These are phyloP conservation scores for Boletellus deceptivus DNA, from an alignment of 1,284 basidiomycete species.

Conservation along the genomic window DNA sequence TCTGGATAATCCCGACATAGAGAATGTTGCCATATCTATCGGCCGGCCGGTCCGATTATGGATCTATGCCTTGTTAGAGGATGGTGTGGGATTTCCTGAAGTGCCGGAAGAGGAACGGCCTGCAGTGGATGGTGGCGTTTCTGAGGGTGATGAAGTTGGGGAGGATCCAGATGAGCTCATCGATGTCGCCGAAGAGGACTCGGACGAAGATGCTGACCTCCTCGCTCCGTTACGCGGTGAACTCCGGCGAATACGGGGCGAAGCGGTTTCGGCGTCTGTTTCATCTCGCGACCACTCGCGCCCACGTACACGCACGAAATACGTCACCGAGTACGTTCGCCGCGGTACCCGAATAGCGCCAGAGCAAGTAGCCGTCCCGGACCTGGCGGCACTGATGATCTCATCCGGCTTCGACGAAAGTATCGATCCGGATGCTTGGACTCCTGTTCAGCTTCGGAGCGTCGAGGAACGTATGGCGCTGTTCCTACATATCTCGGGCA, in stretches of 20 bases:
- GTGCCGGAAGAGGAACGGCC: slow-evolving; percentile 18
- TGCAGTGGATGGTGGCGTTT: slow-evolving; percentile 12
- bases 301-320: slow-evolving; percentile 33
- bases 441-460: slow-evolving; percentile 46
- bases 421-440: slow-evolving; percentile 28
- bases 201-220: slow-evolving; percentile 44
- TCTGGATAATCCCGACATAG: slow-evolving; percentile 72
- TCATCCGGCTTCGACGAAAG: slow-evolving; percentile 35
- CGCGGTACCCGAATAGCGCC: slow-evolving; percentile 65
- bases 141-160: slow-evolving; percentile 22
- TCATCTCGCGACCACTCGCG: slow-evolving; percentile 34
- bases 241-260: slow-evolving; percentile 52
- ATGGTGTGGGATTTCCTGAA: slow-evolving; percentile 57
- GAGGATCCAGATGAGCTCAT: slow-evolving; percentile 55
- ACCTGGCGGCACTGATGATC: slow-evolving; percentile 46
- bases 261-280: slow-evolving; percentile 29
- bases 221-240: slow-evolving; percentile 70
- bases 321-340: slow-evolving; percentile 68
- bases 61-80: slow-evolving; percentile 67
- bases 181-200: slow-evolving; percentile 51
- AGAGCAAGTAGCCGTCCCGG: slow-evolving; percentile 53
- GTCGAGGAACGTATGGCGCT: slow-evolving; percentile 53
- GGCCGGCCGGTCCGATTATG: slow-evolving; percentile 62
- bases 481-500: slow-evolving; percentile 56
- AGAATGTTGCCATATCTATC: slow-evolving; percentile 59